A percentile compares a stretch with the other conserved stretches of the same genome.
Conservation (phyloP, 1,284 basidiomycete genomes). For the Ustilago curta region DNA sequence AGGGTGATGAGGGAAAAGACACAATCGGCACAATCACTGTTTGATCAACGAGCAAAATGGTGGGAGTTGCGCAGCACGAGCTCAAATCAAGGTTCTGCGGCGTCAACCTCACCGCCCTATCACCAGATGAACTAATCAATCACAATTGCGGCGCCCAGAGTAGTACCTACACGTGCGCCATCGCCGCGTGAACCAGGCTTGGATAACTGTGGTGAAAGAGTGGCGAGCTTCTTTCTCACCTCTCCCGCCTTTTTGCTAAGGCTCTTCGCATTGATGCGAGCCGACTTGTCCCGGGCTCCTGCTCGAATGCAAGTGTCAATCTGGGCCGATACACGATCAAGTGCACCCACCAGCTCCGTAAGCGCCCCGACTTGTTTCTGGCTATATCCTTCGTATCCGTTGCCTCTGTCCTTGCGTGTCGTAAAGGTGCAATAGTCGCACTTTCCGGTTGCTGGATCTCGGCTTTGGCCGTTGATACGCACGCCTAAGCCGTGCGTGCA, state of each 20-base stretch:
- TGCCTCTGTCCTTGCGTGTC: conserved; percentile 6
- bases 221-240: background rate
- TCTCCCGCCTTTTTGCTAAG: background rate
- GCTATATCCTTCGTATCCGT: conserved; percentile 1
- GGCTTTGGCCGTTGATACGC: conserved; percentile 5
- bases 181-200: background rate
- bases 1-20: too few species aligned
- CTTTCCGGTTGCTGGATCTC: background rate
- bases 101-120: too few species aligned
- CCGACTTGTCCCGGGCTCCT: background rate
- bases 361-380: background rate
- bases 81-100: too few species aligned
- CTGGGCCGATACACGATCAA: background rate
- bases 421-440: conserved; percentile 19
- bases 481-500: conserved; percentile 17
- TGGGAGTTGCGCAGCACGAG: too few species aligned
- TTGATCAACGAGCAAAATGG: too few species aligned
- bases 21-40: too few species aligned
- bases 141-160: too few species aligned
- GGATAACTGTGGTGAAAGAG: background rate
- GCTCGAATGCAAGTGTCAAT: conserved; percentile 5
- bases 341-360: background rate
- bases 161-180: too few species aligned
- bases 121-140: too few species aligned
- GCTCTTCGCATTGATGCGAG: background rate